Conservation (phyloP, 331 rosid species). For the Malus hybrid region DNA sequence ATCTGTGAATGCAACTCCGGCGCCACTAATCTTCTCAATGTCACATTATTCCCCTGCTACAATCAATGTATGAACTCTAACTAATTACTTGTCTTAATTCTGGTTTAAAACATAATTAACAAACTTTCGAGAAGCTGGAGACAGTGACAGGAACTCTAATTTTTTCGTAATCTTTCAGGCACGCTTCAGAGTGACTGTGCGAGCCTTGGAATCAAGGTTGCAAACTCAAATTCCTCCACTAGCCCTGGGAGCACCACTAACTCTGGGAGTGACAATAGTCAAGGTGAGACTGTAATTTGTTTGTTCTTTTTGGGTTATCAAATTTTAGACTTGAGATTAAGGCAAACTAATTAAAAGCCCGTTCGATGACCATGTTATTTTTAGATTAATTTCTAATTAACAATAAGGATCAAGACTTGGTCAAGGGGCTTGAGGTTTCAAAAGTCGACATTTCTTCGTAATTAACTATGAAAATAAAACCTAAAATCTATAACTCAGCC, state of each 20-base stretch:
- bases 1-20: conserved; percentile 45
- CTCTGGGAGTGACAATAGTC: not conserved
- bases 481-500: too few species aligned
- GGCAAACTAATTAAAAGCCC: not conserved
- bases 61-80: conserved; percentile 45
- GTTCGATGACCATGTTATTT: not conserved
- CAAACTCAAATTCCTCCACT: conserved; percentile 11
- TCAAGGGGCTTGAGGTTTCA: conserved; percentile 5
- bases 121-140: not conserved
- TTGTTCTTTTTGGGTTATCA: too few species aligned
- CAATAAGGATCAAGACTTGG: not conserved
- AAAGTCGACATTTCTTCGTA: not conserved
- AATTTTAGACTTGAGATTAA: not conserved
- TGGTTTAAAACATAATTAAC: not conserved
- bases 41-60: conserved; percentile 67
- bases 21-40: conserved; percentile 52
- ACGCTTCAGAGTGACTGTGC: conserved; percentile 72
- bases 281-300: conserved; percentile 2
- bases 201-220: conserved; percentile 63
- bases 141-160: not conserved
- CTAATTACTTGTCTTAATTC: not conserved
- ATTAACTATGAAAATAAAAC: not conserved
- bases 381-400: not conserved
- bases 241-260: too few species aligned
- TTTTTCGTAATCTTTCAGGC: conserved; percentile 32